Evolutionary conservation across 2,329 filamentous ascomycete species (phyloP), one percentile per base, ranked within the genome.

Genomic region (Xenoacremonium recifei): DNA sequence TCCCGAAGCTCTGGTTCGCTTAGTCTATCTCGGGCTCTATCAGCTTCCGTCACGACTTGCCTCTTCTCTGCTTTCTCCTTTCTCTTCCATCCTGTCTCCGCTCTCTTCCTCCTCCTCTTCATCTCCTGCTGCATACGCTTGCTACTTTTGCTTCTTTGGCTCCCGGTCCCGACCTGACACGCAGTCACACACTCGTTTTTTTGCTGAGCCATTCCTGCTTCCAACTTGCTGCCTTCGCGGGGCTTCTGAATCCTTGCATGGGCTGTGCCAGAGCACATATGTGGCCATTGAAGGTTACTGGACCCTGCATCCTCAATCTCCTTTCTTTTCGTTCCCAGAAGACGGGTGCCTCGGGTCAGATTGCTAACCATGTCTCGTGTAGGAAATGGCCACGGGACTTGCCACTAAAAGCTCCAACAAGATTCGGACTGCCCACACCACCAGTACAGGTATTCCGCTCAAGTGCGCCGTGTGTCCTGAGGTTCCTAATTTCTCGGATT

Each of bases 391-490:
- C 37, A 55, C 64, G 17, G 44, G 57, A 39, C 48, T 45, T 27
- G 39, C 53, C 21, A 43, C 49, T 17, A 48, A 49, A 33, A 50
- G 41, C 38, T 15, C 23, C 23, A 27, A 27, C 13, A 27, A 27
- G 50, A n/a, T n/a, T n/a, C n/a, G 47, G 34, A 47, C 45, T 16
- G 42, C 48, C 23, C 54, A 44, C 47, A 50, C 55, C 25, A 42
- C 45, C 10, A 61, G 47, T 49, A 61, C 53, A 43, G 54, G 62
- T 35, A 84, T 90, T 45, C 82, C 86, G 42, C 80, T 96, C 36
- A 70, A 81, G 54, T 97, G 92, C 79, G 83, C 76, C 58, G 84
- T 96, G 53, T 97, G 92, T 63, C 85, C 87, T 25, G 88, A 85
- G 53, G 78, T 77, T 47, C 88, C 89, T 29, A 79, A 69, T 21